A percentile compares a stretch with the other conserved stretches of the same genome.
Conservation (phyloP, 805 yeast species). For the Pichia ethanolica region DNA sequence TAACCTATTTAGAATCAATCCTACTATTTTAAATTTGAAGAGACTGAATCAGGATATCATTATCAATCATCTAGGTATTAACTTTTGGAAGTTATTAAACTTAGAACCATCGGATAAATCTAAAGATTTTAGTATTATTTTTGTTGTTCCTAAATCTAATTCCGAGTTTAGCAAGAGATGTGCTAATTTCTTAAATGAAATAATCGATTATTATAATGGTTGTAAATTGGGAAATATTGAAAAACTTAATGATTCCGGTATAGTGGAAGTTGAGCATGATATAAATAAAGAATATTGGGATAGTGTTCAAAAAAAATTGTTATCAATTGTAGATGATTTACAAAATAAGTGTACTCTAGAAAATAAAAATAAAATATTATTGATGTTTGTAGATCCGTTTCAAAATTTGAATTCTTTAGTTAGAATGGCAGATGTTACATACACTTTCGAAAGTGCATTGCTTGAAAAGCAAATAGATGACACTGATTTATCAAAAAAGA, state of each 20-base stretch:
- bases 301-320: conserved; percentile 29
- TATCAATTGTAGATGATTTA: conserved; percentile 60
- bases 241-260: conserved; percentile 10
- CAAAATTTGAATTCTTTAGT: conserved; percentile 37
- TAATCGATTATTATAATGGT: conserved; percentile 39
- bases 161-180: conserved; percentile 25
- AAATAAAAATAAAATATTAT: conserved; percentile 19
- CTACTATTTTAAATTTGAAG: conserved; percentile 30
- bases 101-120: conserved; percentile 44
- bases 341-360: conserved; percentile 37
- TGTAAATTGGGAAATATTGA: conserved; percentile 39
- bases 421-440: conserved; percentile 38
- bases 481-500: conserved; percentile 21
- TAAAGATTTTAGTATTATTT: conserved; percentile 46
- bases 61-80: conserved; percentile 40
- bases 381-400: conserved; percentile 43
- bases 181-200: conserved; percentile 31
- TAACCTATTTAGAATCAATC: conserved; percentile 29
- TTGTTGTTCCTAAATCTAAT: conserved; percentile 29
- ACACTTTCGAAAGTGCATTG: conserved; percentile 37
- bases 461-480: conserved; percentile 11
- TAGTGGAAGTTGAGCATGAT: conserved; percentile 17
- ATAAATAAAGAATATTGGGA: conserved; percentile 15
- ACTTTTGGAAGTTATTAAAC: conserved; percentile 51
- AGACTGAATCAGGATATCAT: conserved; percentile 34